These are phyloP conservation scores for Middelhovenomyces tepae DNA, from an alignment of 805 yeast genomes.

Conservation along the genomic window DNA sequence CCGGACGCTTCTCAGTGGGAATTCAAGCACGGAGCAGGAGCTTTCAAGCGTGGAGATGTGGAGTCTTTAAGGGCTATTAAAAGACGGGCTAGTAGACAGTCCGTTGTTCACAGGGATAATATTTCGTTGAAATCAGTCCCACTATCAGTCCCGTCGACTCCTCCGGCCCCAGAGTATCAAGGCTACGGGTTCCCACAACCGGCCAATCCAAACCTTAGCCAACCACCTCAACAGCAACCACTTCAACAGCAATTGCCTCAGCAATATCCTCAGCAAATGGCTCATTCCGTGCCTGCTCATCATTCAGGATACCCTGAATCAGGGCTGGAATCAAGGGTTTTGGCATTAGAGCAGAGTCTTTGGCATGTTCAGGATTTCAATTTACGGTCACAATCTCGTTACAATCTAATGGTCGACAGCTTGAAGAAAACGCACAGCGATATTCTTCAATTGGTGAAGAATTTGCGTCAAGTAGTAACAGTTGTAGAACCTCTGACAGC, in stretches of 20 bases:
- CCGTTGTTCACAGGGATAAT: constrained; percentile 19
- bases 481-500: too few species aligned
- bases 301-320: too few species aligned
- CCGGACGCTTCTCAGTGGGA: constrained; percentile 53
- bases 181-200: constrained; percentile 2
- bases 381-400: not conserved
- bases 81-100: constrained; percentile 53
- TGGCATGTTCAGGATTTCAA: constrained; percentile 1
- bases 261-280: constrained; percentile 1
- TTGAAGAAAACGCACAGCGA: constrained; percentile 1
- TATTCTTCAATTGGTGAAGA: not conserved
- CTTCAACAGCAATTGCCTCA: constrained; percentile 3
- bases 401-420: constrained; percentile 1
- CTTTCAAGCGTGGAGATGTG: constrained; percentile 74
- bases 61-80: constrained; percentile 68
- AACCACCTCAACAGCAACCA: not conserved
- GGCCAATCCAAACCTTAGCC: not conserved
- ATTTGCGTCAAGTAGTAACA: not conserved
- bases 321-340: not conserved
- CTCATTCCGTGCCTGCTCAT: too few species aligned
- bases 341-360: not conserved
- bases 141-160: constrained; percentile 19
- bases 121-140: constrained; percentile 20
- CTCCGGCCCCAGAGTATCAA: too few species aligned
- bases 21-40: constrained; percentile 58